These are phyloP conservation scores for Hemileia vastatrix DNA, from an alignment of 1,284 basidiomycete genomes.

Conservation along the genomic window DNA sequence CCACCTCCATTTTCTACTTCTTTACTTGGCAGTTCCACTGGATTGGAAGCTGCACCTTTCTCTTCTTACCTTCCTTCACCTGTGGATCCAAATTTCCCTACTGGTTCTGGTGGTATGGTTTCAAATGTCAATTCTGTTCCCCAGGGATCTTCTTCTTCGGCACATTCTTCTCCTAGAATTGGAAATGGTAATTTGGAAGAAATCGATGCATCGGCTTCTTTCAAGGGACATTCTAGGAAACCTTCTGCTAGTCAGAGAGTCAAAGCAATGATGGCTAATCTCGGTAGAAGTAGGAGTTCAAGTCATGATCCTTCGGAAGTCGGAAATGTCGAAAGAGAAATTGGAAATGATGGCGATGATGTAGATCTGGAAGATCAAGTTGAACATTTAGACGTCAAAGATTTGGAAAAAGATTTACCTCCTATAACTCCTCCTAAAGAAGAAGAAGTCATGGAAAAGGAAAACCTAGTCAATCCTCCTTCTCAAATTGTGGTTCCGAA, in stretches of 20 bases:
- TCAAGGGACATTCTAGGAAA: neutral
- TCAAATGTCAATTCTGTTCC: too few relatives aligned
- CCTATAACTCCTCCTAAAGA: neutral
- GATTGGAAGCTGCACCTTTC: too few relatives aligned
- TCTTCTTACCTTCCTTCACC: too few relatives aligned
- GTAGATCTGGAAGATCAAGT: neutral
- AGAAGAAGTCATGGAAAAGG: neutral
- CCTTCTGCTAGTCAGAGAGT: neutral
- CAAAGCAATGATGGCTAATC: neutral
- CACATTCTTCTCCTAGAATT: neutral
- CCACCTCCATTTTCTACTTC: too few relatives aligned
- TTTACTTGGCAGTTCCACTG: too few relatives aligned
- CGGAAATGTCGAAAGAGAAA: neutral
- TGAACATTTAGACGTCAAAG: neutral
- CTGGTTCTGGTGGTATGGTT: too few relatives aligned
- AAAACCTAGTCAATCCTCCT: neutral
- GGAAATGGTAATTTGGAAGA: neutral
- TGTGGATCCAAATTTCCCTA: too few relatives aligned
- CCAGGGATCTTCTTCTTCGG: too few relatives aligned
- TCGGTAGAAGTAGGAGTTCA: neutral
- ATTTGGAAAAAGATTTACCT: neutral
- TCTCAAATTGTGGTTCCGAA: neutral
- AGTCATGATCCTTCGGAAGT: neutral
- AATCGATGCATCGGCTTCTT: neutral
- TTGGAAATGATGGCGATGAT: neutral